phyloP scores from a whole-genome alignment of 768 basidiomycete species.

The Suillus hirtellus region DNA sequence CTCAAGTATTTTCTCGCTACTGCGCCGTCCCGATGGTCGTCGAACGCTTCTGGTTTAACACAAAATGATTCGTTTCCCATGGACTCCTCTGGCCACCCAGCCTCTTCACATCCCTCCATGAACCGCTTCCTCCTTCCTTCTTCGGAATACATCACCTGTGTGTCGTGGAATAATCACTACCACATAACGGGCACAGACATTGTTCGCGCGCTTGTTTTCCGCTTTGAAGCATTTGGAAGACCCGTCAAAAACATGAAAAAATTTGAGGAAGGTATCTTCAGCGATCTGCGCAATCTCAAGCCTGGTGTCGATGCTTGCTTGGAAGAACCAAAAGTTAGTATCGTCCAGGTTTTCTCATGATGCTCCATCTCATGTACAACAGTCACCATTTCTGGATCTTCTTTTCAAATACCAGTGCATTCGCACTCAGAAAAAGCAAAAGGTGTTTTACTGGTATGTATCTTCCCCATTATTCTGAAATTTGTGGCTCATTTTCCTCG shows the following conservation, averaged over 20 bases:
- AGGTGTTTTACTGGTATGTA: constrained; percentile 92
- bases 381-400: constrained; percentile 92
- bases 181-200: constrained; percentile 98
- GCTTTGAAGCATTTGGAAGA: constrained; percentile 89
- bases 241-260: constrained; percentile 94
- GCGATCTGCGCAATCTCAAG: constrained; percentile 90
- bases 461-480: constrained; percentile 6
- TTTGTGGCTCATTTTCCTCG: neutral
- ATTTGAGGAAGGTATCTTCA: constrained; percentile 96
- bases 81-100: constrained; percentile 39
- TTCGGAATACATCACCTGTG: constrained; percentile 87
- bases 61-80: constrained; percentile 14
- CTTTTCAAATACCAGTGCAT: constrained; percentile 97
- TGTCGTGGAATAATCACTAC: constrained; percentile 88
- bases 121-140: constrained; percentile 87
- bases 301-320: constrained; percentile 90
- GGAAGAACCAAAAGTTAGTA: constrained; percentile 91
- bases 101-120: constrained; percentile 72
- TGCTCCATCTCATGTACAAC: constrained; percentile 15
- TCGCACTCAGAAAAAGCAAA: constrained; percentile 97
- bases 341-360: neutral
- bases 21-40: constrained; percentile 73
- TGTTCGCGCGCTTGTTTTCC: constrained; percentile 90
- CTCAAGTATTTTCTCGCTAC: constrained; percentile 91
- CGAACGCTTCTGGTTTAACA: constrained; percentile 29